Evolutionary conservation across 108 stramenopile genomes (phyloP).

Genomic region (Licmophora abbreviata): DNA sequence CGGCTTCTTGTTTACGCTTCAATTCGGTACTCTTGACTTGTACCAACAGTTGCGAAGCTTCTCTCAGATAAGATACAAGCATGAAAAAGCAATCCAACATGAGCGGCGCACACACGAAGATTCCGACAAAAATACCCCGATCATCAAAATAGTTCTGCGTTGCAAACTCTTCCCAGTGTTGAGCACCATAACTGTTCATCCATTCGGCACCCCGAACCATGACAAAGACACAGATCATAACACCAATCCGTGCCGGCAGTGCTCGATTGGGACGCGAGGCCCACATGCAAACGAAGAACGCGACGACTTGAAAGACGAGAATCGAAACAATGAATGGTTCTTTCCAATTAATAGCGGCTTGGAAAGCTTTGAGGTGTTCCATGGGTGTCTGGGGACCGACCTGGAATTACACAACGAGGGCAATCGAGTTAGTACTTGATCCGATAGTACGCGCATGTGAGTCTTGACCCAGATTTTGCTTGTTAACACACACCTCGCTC

Average conservation of each 20-base stretch:
- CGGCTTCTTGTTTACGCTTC: slow-evolving; percentile 30
- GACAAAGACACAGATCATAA: slow-evolving; percentile 58
- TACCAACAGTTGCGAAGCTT: slow-evolving; percentile 62
- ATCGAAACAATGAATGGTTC: slow-evolving; percentile 66
- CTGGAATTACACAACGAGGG: slow-evolving; percentile 8
- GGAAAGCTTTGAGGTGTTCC: slow-evolving; percentile 74
- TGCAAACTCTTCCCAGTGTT: slow-evolving; percentile 68
- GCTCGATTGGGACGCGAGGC: slow-evolving; percentile 29
- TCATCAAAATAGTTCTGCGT: slow-evolving; percentile 91
- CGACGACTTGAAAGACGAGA: slow-evolving; percentile 57
- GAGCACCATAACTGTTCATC: slow-evolving; percentile 40
- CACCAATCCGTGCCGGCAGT: slow-evolving; percentile 28
- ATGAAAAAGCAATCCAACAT: slow-evolving; percentile 62
- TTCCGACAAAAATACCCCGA: slow-evolving; percentile 73
- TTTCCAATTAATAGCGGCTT: slow-evolving; percentile 70
- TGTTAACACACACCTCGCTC: slow-evolving; percentile 20
- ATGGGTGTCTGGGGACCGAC: slow-evolving; percentile 42
- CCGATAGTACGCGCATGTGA: too few relatives aligned
- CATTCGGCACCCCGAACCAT: slow-evolving; percentile 65
- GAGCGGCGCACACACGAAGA: slow-evolving; percentile 76
- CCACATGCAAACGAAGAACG: slow-evolving; percentile 33
- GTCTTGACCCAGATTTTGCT: background rate
- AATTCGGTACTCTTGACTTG: slow-evolving; percentile 58
- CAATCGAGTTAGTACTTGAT: background rate
- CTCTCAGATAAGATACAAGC: slow-evolving; percentile 59